Percentiles rank a stretch among this genome's conserved stretches.
Evolutionary conservation across 1,284 basidiomycete genomes (phyloP).

Genomic region (Ganoderma resinaceum): DNA sequence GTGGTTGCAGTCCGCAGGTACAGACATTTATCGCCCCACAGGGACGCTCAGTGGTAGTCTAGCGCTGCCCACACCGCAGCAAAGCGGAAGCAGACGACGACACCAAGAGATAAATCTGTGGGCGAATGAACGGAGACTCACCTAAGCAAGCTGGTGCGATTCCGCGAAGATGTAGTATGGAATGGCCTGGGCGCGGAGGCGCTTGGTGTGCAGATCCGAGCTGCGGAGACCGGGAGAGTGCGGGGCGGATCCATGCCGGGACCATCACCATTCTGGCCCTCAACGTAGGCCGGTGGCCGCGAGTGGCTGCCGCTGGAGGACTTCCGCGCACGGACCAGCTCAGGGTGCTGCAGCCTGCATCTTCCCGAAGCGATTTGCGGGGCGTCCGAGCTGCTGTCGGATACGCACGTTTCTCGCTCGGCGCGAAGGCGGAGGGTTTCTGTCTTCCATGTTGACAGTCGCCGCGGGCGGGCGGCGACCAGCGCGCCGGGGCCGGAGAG

Average conservation of each 20-base stretch:
- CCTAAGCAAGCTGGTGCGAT: constrained; percentile 1
- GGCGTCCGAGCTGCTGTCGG: background rate
- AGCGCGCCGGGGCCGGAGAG: background rate
- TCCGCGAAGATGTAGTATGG: background rate
- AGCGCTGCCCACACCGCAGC: background rate
- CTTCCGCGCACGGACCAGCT: constrained; percentile 30
- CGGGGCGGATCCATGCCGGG: constrained; percentile 19
- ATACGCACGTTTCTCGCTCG: constrained; percentile 18
- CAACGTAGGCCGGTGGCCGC: constrained; percentile 21
- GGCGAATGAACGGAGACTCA: constrained; percentile 1
- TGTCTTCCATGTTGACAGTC: background rate
- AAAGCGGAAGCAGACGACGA: background rate
- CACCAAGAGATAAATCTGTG: constrained; percentile 1
- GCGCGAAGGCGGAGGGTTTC: background rate
- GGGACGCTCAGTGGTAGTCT: no score
- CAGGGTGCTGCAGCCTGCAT: background rate
- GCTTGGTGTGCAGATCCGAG: constrained; percentile 15
- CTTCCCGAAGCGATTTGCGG: constrained; percentile 1
- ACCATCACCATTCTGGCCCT: constrained; percentile 24
- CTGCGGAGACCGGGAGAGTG: constrained; percentile 14
- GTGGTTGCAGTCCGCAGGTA: background rate
- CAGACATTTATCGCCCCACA: background rate
- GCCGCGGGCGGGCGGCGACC: background rate
- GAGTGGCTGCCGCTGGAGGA: constrained; percentile 1
- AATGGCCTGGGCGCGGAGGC: constrained; percentile 11